Percentiles rank a stretch among this genome's conserved stretches.
phyloP scores from a whole-genome alignment of 306 rosid species.

The Cucurbita moschata region DNA sequence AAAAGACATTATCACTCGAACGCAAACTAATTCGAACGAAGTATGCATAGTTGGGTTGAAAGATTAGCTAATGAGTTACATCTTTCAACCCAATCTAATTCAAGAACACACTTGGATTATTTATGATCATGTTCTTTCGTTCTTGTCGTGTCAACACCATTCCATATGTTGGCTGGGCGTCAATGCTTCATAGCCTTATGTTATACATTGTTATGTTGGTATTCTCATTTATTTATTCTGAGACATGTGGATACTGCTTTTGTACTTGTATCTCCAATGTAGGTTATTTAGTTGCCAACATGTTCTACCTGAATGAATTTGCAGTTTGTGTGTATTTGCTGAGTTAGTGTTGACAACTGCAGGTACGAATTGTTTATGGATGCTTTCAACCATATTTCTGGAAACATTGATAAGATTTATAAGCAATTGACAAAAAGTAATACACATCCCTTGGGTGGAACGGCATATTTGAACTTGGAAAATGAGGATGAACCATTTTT shows the following conservation, averaged over 20 bases:
- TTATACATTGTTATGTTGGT: neutral
- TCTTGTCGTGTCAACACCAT: neutral
- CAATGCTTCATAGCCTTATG: neutral
- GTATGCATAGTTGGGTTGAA: neutral
- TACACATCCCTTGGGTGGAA: conserved; percentile 90
- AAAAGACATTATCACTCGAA: neutral
- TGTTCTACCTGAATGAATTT: neutral
- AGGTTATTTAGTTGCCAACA: neutral
- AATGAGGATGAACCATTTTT: conserved; percentile 94
- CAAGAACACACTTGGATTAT: neutral
- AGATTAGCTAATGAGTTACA: too few species aligned
- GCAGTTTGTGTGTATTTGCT: conserved; percentile 1
- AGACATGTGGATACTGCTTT: neutral
- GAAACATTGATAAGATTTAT: conserved; percentile 76
- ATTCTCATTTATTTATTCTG: neutral
- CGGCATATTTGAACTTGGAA: conserved; percentile 86
- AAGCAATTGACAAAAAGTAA: conserved; percentile 82
- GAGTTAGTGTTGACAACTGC: conserved; percentile 21
- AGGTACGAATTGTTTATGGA: conserved; percentile 82
- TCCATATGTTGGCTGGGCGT: neutral
- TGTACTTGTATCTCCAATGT: neutral
- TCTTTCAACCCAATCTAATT: neutral
- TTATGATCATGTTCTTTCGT: neutral
- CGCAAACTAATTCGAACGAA: neutral
- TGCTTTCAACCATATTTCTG: conserved; percentile 76